phyloP scores from a whole-genome alignment of 2,329 filamentous ascomycete species.

The Xylaria sp. region DNA sequence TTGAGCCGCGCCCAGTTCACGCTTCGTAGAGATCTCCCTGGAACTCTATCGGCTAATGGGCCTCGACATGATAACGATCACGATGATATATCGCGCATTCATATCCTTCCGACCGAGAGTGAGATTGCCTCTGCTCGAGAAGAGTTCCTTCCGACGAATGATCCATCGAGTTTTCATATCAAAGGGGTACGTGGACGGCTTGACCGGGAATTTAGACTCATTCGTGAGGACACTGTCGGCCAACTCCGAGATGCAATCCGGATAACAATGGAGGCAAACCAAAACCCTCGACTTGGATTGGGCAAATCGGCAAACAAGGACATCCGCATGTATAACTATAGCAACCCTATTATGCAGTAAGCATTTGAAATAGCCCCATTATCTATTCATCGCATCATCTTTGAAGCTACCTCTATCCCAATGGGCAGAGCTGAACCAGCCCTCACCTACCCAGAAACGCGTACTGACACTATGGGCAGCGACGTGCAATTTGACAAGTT shows the following conservation, averaged over 20 bases:
- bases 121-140: constrained; percentile 47
- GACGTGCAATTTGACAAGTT: constrained; percentile 40
- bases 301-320: constrained; percentile 23
- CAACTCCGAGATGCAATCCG: constrained; percentile 54
- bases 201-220: constrained; percentile 58
- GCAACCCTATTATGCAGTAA: constrained; percentile 35
- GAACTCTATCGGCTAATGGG: constrained; percentile 36
- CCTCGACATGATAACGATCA: constrained; percentile 55
- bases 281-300: constrained; percentile 17
- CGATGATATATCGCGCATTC: constrained; percentile 48
- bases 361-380: too few species aligned
- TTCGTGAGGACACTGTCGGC: constrained; percentile 58
- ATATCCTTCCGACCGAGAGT: constrained; percentile 51
- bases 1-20: constrained; percentile 34
- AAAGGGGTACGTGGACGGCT: constrained; percentile 50
- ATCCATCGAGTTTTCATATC: constrained; percentile 44
- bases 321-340: constrained; percentile 43
- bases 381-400: too few species aligned
- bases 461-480: not conserved
- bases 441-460: not conserved
- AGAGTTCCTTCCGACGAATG: constrained; percentile 49
- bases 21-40: constrained; percentile 39
- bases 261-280: constrained; percentile 42
- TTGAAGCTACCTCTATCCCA: not conserved
- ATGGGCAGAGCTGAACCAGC: not conserved